phyloP scores from a whole-genome alignment of 495 filamentous ascomycete genomes.

The Penicillium psychrofluorescens region DNA sequence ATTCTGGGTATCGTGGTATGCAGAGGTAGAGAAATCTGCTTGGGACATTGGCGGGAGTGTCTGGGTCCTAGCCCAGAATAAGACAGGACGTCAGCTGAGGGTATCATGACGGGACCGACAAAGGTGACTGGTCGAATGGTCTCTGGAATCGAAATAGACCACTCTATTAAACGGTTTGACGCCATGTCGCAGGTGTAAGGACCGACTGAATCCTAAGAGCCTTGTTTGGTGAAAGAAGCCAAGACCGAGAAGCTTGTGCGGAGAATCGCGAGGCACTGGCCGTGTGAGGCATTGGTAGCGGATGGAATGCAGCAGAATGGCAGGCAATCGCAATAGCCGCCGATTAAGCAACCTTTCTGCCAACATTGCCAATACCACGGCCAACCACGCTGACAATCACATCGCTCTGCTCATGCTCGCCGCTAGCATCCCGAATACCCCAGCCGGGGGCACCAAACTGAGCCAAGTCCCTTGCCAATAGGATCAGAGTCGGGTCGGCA shows the following conservation, averaged over 20 bases:
- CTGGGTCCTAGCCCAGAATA: neutral
- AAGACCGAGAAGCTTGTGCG: too few relatives aligned
- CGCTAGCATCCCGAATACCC: conserved; percentile 69
- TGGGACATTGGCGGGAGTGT: neutral
- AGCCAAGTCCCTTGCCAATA: conserved; percentile 73
- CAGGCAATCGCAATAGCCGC: too few relatives aligned
- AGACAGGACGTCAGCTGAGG: conserved; percentile 2
- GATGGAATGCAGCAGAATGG: too few relatives aligned
- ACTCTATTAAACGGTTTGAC: too few relatives aligned
- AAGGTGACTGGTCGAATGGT: neutral
- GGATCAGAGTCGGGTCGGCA: conserved; percentile 69
- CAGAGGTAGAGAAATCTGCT: neutral
- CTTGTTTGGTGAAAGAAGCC: too few relatives aligned
- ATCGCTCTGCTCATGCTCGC: conserved; percentile 59
- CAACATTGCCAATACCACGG: conserved; percentile 90
- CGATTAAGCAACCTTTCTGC: conserved; percentile 77
- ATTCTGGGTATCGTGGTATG: conserved; percentile 20
- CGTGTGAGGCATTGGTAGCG: too few relatives aligned
- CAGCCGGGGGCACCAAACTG: conserved; percentile 80
- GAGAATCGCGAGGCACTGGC: too few relatives aligned
- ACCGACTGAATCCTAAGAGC: too few relatives aligned
- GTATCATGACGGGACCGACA: conserved; percentile 3
- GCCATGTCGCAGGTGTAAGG: too few relatives aligned
- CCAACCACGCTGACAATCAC: conserved; percentile 89
- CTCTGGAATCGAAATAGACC: too few relatives aligned